phyloP scores from a whole-genome alignment of 257 asterid genomes.

The Solanum chiquidenum region DNA sequence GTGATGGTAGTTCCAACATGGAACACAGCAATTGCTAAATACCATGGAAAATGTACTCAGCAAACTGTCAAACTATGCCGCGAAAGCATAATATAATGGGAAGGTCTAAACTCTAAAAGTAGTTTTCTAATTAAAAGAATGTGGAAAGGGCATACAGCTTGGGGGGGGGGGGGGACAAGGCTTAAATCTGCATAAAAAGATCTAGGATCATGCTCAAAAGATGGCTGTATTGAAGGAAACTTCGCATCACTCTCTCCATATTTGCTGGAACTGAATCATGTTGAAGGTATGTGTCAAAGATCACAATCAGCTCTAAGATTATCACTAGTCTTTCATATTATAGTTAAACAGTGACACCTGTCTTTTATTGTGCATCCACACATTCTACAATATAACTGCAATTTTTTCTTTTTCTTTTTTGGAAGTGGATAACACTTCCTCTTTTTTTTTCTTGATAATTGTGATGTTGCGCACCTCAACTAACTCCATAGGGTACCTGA shows the following conservation, averaged over 20 bases:
- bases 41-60: neutral
- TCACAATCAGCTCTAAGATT: neutral
- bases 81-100: neutral
- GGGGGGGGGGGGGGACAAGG: neutral
- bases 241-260: neutral
- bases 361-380: neutral
- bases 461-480: neutral
- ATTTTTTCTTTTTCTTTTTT: neutral
- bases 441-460: neutral
- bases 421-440: neutral
- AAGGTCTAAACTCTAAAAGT: neutral
- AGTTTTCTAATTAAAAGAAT: neutral
- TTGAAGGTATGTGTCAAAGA: neutral
- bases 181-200: neutral
- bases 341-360: neutral
- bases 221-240: neutral
- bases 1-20: neutral
- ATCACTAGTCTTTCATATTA: neutral
- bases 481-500: neutral
- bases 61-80: neutral
- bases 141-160: neutral
- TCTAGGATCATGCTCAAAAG: neutral
- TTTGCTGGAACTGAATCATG: neutral
- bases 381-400: neutral
- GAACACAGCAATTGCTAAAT: neutral